Evolutionary conservation across 306 rosid genomes (phyloP).

Genomic region (Vicia sativa): DNA sequence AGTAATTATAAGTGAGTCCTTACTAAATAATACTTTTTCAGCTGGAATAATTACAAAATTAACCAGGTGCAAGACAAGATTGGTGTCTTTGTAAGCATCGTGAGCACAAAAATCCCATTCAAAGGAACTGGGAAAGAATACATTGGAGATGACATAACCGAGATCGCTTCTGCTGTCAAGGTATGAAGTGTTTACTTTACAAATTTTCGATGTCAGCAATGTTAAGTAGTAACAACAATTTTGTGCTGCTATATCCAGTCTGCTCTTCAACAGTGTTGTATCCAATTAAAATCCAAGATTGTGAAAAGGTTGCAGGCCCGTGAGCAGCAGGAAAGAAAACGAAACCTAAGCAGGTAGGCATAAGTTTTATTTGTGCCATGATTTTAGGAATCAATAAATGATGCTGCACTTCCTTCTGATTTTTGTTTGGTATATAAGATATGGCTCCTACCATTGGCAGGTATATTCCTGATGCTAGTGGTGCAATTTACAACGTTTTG

Average conservation of each 20-base stretch:
- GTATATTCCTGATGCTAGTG: slow-evolving; percentile 76
- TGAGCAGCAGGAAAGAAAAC: slow-evolving; percentile 96
- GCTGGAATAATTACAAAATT: slow-evolving; percentile 94
- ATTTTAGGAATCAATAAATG: slow-evolving; percentile 25
- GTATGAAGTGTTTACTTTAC: slow-evolving; percentile 46
- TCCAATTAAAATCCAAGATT: slow-evolving; percentile 91
- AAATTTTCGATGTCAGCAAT: slow-evolving; percentile 19
- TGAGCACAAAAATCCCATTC: slow-evolving; percentile 97
- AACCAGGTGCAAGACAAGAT: slow-evolving; percentile 93
- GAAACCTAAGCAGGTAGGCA: slow-evolving; percentile 77
- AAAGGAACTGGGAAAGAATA: slow-evolving; percentile 98
- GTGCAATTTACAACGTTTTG: slow-evolving; percentile 66
- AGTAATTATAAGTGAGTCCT: slow-evolving; percentile 10
- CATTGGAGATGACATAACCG: slow-evolving; percentile 95
- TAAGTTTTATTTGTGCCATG: slow-evolving; percentile 22
- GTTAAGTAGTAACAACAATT: slow-evolving; percentile 31
- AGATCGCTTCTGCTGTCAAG: slow-evolving; percentile 95
- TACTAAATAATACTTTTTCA: slow-evolving; percentile 41
- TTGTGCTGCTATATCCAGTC: slow-evolving; percentile 56
- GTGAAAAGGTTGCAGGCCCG: slow-evolving; percentile 94
- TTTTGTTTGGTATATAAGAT: slow-evolving; percentile 19
- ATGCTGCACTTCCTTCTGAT: slow-evolving; percentile 14
- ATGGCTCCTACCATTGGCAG: slow-evolving; percentile 52
- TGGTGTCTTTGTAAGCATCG: slow-evolving; percentile 91
- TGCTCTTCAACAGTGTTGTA: slow-evolving; percentile 92